Conservation (phyloP, 106 monocot species). For the Amphibolis antarctica region DNA sequence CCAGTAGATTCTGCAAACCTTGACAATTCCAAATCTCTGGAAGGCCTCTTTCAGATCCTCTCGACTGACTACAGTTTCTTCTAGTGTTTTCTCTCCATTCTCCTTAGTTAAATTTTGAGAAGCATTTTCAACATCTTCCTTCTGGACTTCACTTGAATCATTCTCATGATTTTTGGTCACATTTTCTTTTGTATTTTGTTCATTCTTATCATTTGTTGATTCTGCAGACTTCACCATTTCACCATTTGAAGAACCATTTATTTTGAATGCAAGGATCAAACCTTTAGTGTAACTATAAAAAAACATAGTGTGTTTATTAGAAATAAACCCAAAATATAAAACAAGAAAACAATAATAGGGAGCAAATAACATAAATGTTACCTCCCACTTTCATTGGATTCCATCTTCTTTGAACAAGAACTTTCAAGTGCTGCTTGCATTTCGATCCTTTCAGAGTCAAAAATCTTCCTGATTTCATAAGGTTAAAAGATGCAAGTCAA, state of each 20-base stretch:
- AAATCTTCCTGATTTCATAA: slow-evolving; percentile 7
- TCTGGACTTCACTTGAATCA: slow-evolving; percentile 7
- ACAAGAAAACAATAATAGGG: background rate
- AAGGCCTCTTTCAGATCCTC: slow-evolving; percentile 62
- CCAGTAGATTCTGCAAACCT: slow-evolving; percentile 27
- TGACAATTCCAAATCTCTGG: slow-evolving; percentile 64
- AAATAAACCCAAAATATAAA: background rate
- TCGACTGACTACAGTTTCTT: slow-evolving; percentile 31
- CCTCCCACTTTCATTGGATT: background rate
- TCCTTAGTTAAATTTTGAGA: slow-evolving; percentile 5
- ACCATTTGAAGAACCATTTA: too few relatives aligned
- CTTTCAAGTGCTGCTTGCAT: background rate
- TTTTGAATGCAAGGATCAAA: too few relatives aligned
- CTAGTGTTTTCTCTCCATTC: background rate
- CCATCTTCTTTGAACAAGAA: background rate
- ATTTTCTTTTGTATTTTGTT: too few relatives aligned
- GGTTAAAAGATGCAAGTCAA: background rate
- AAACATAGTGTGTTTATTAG: too few relatives aligned
- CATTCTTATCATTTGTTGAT: too few relatives aligned
- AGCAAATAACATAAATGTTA: background rate
- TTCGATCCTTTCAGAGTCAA: slow-evolving; percentile 1
- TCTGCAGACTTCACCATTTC: too few relatives aligned
- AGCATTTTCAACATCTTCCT: slow-evolving; percentile 9
- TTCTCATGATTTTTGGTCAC: background rate
- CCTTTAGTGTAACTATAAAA: too few relatives aligned